Evolutionary conservation across 495 filamentous ascomycete genomes (phyloP).

Genomic region (Physcia stellaris): DNA sequence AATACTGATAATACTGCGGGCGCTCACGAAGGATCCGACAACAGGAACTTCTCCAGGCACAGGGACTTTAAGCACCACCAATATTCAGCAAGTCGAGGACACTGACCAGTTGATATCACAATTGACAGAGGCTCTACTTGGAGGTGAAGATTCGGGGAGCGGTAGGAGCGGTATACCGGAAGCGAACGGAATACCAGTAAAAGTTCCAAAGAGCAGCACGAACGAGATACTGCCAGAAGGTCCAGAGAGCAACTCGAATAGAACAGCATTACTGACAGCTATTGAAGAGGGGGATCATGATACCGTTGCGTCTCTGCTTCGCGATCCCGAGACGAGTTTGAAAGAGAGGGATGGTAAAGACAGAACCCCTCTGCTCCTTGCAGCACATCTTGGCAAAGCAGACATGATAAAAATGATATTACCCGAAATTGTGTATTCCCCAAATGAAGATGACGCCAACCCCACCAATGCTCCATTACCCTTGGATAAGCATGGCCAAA

Average conservation of each 20-base stretch:
- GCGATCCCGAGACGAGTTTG: background rate
- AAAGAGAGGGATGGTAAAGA: background rate
- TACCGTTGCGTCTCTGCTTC: background rate
- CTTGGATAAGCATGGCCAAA: background rate
- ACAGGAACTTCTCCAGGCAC: background rate
- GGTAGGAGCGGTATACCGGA: too few species aligned
- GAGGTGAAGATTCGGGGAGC: background rate
- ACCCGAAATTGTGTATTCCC: background rate
- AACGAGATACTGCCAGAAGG: too few species aligned
- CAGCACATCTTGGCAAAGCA: background rate
- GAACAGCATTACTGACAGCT: background rate
- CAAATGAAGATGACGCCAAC: background rate
- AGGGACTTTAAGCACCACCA: too few species aligned
- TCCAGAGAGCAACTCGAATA: background rate
- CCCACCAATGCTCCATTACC: background rate
- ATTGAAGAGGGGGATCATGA: background rate
- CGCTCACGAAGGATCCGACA: background rate
- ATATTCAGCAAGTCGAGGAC: background rate
- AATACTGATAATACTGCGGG: background rate
- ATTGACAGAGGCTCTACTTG: background rate
- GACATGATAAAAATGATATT: background rate
- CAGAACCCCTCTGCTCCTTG: background rate
- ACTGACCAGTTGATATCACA: background rate
- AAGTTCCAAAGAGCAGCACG: too few species aligned
- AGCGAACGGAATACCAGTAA: too few species aligned